Conservation (phyloP, 345 rosid genomes). For the Cardamine resedifolia region DNA sequence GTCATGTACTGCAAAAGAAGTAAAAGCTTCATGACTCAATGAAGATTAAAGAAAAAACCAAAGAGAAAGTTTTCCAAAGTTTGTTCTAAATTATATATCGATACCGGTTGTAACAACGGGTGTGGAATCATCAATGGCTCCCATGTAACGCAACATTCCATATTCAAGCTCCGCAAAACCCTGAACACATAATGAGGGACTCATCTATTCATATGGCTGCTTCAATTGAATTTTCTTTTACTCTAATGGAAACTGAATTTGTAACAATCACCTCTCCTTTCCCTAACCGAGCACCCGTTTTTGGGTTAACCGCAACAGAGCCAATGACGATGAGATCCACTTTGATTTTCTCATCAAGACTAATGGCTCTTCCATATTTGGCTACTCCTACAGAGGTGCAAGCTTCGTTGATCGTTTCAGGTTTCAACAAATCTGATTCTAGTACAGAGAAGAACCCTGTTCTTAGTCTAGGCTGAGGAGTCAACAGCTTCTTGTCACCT, state of each 20-base stretch:
- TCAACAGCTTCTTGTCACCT: constrained; percentile 77
- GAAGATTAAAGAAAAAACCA: background rate
- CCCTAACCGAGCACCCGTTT: constrained; percentile 85
- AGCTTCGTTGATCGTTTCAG: constrained; percentile 58
- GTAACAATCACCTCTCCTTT: constrained; percentile 73
- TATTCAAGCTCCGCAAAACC: constrained; percentile 97
- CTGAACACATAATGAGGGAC: constrained; percentile 38
- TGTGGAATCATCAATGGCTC: constrained; percentile 86
- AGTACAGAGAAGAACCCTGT: constrained; percentile 86
- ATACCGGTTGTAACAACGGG: constrained; percentile 72
- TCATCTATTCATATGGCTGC: background rate
- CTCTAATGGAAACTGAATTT: background rate
- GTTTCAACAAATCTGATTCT: constrained; percentile 51
- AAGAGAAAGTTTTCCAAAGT: background rate
- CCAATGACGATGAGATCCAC: constrained; percentile 82
- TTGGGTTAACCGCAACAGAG: constrained; percentile 86
- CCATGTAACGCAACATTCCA: constrained; percentile 92
- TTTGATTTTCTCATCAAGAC: constrained; percentile 76
- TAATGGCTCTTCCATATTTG: constrained; percentile 77
- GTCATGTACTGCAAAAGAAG: constrained; percentile 66
- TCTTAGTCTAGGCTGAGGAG: constrained; percentile 90
- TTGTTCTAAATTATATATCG: background rate
- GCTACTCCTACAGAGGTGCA: constrained; percentile 85
- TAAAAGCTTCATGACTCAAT: background rate
- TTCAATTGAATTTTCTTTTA: background rate